Evolutionary conservation across 2,329 filamentous ascomycete species (phyloP).

Genomic region (Fusarium scirpi): DNA sequence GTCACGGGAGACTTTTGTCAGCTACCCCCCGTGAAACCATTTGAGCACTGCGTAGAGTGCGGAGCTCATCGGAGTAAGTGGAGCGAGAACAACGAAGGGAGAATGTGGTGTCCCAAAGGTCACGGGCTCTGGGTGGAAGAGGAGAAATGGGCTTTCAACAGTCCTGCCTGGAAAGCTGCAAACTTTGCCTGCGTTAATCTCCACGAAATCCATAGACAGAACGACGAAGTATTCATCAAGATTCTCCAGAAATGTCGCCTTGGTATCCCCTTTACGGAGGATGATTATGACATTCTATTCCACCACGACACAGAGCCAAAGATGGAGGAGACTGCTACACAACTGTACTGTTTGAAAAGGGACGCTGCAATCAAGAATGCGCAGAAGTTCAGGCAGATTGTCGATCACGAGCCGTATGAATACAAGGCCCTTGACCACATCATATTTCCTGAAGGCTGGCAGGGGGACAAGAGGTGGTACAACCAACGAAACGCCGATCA

Average conservation of each 20-base stretch:
- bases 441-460: no score
- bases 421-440: no score
- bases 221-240: slow-evolving; percentile 63
- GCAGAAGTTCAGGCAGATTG: background rate
- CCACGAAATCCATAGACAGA: slow-evolving; percentile 68
- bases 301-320: slow-evolving; percentile 52
- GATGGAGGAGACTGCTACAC: slow-evolving; percentile 43
- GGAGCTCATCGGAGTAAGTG: background rate
- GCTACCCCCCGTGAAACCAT: slow-evolving; percentile 69
- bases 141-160: slow-evolving; percentile 72
- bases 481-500: background rate
- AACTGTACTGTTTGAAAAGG: slow-evolving; percentile 14
- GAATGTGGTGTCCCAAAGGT: background rate
- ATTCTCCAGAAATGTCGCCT: slow-evolving; percentile 68
- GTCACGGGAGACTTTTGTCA: slow-evolving; percentile 66
- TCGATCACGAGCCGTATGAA: no score
- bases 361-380: background rate
- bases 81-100: no score
- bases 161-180: slow-evolving; percentile 65
- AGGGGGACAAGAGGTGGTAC: no score
- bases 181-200: slow-evolving; percentile 66
- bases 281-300: slow-evolving; percentile 58
- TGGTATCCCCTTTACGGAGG: slow-evolving; percentile 53
- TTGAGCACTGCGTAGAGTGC: slow-evolving; percentile 48
- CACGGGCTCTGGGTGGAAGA: background rate